Evolutionary conservation across 73 alveolate genomes (phyloP), one percentile per base, ranked within the genome.

Genomic region (Paramecium sexaurelia): DNA sequence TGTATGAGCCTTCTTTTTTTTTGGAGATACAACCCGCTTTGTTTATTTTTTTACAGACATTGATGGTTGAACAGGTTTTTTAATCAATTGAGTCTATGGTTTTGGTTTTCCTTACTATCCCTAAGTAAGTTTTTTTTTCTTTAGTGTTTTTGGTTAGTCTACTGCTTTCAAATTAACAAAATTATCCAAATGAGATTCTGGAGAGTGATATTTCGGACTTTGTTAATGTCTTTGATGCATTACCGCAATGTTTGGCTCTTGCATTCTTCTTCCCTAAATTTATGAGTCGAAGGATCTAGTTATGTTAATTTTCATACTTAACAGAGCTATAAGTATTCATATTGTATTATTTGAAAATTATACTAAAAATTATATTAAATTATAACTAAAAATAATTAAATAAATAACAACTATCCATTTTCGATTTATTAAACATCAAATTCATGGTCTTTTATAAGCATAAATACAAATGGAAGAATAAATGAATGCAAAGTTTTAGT

Each of bases 311-410:
- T 24, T 24, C 20, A 41, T 78, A 78, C 90, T 78, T 78, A 56
- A 78, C 90, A 78, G 90, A 78, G 55, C 90, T 78, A 26, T 78
- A 78, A 19, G 90, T 78, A 24, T 78, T 78, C 90, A 78, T 78
- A 61, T 61, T 61, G 20, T 61, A 29, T 61, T 29, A 61, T 29
- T 29, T 61, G 45, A 32, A 61, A 61, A 61, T 51, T 51, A 51
- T 51, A 51, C 67, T 51, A 51, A 51, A 51, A 51, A n/a, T 51
- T 51, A 27, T 73, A 29, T 35, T 35, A 29, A 13, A 29, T 17
- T 9, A 33, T 32, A n/a, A 35, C 56, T 35, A 27, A 73, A 73
- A 11, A 73, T 29, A 73, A 73, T 29, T 73, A 32, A 73, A 35
- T 29, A 73, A 29, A 66, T 66, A 29, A 66, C 43, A 66, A 66